Evolutionary conservation across 1,284 basidiomycete genomes (phyloP).

Genomic region (Puccinia hordei): DNA sequence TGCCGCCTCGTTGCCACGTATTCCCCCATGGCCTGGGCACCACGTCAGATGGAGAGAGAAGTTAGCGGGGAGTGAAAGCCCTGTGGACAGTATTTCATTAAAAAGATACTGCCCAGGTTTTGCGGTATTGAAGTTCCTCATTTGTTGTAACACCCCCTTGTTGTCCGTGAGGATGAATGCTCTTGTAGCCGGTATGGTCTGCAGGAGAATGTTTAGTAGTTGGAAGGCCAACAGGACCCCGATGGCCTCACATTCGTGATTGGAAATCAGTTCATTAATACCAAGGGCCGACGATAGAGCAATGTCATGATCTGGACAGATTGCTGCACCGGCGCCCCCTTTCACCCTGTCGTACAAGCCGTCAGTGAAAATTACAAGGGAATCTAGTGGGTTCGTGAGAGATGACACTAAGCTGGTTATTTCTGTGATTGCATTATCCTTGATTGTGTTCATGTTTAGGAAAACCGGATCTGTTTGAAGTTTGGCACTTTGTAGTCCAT

Average conservation of each 20-base stretch:
- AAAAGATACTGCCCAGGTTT: neutral
- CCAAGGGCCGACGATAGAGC: neutral
- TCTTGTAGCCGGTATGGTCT: no score
- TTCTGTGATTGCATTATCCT: neutral
- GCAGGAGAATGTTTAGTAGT: neutral
- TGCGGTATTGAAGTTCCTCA: no score
- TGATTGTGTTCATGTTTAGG: neutral
- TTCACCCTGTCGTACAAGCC: neutral
- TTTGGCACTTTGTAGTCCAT: no score
- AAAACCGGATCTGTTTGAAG: no score
- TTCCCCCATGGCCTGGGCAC: neutral
- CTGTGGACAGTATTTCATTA: neutral
- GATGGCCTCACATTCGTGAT: neutral
- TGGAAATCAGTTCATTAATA: no score
- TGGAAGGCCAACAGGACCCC: neutral
- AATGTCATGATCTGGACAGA: neutral
- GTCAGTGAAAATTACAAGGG: neutral
- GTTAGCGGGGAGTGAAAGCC: neutral
- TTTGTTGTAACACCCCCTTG: neutral
- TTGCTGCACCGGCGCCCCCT: neutral
- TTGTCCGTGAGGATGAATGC: constrained; percentile 1
- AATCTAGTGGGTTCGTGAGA: neutral
- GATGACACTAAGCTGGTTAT: neutral
- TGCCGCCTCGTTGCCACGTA: neutral
- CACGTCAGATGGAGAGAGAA: neutral